Base-by-base conservation (phyloP, 768 basidiomycete genomes). In the Clitopilus hobsonii region DNA sequence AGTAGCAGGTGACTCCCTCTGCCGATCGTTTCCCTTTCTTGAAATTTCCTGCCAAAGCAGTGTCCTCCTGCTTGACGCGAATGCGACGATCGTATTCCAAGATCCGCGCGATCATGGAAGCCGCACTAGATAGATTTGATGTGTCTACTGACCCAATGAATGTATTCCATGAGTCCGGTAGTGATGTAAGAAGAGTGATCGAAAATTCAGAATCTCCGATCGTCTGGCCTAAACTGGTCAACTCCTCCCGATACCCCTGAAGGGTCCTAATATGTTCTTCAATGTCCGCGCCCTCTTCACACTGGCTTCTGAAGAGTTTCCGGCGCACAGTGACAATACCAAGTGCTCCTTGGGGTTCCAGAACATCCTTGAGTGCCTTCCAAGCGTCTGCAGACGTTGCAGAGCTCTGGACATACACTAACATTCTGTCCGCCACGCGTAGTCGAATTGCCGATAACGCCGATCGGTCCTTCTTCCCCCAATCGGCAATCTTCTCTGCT, bases 151-250 rank as follows among this genome's bases (percentile, higher is more conserved):
- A 38, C 0, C 56, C 54, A 18, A 65, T 67, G 49, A 71, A 73
- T 0, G 56, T 7, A 49, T 71, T 62, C 73, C 72, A 74, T 13
- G 69, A 63, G 8, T 69, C 62, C 16, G 69, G 71, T 0, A 74
- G 58, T 6, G 64, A 70, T 2, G 65, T 67, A 22, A 71, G 63
- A 6, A 74, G 53, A 0, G 64, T 65, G 52, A 64, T 64, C 23
- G 60, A 53, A 51, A 71, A 74, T 10, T 74, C 68, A 13, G 60
- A 45, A 22, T 71, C 70, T 0, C 26, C 38, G 18, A 75, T 55
- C 14, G 22, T 51, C 18, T 57, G 45, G 10, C 63, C 67, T 22
- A 69, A 55, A 16, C 27, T 25, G 22, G 56, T 48, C 28, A 66
- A 53, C 52, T 71, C 62, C 29, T 67, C 52, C 49, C 66, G 54